A percentile compares a stretch with the other conserved stretches of the same genome.
These are phyloP conservation scores for Teunomyces barrocoloradensis DNA, from an alignment of 805 yeast species.

Conservation along the genomic window DNA sequence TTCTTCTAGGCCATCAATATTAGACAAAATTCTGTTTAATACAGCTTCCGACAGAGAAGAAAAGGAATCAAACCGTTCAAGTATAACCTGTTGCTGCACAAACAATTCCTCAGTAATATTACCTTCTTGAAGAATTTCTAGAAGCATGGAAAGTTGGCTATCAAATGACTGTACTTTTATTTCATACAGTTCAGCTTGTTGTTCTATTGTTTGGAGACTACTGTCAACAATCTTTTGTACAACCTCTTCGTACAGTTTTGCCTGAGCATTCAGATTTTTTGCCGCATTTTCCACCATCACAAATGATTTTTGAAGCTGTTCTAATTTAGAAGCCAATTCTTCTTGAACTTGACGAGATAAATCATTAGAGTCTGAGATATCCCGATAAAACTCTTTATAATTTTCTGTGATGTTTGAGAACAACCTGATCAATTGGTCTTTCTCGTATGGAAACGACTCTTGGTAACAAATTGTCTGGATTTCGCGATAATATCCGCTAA, in stretches of 20 bases:
- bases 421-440: constrained; percentile 46
- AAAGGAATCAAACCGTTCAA: not conserved
- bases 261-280: not conserved
- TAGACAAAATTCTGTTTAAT: not conserved
- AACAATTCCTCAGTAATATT: not conserved
- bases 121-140: not conserved
- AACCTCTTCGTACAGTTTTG: not conserved
- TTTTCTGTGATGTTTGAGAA: constrained; percentile 46
- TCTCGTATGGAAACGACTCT: constrained; percentile 50
- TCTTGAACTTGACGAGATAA: not conserved
- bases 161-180: not conserved
- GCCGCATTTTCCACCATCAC: not conserved
- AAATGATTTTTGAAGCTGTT: not conserved
- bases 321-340: not conserved
- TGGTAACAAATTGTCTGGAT: constrained; percentile 53
- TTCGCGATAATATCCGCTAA: constrained; percentile 60
- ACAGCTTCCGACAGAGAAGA: not conserved
- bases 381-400: constrained; percentile 11
- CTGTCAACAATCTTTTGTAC: not conserved
- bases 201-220: not conserved
- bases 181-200: not conserved
- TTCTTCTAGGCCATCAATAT: not conserved
- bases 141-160: not conserved
- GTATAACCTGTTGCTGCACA: not conserved
- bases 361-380: not conserved